Conservation (phyloP, 108 stramenopile genomes). For the Cyclotella baltica region DNA sequence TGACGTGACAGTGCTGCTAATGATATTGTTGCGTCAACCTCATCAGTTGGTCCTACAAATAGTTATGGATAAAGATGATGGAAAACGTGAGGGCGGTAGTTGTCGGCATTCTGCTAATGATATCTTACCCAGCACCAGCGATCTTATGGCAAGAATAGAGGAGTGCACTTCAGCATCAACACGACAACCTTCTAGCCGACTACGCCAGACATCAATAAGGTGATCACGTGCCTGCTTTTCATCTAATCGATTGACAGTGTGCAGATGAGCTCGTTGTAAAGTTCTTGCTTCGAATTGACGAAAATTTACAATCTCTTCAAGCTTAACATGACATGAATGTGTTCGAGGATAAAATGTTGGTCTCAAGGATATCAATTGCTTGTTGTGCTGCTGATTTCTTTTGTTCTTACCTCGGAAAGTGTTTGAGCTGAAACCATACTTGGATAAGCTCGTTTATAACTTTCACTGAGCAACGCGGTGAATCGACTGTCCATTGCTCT, state of each 20-base stretch:
- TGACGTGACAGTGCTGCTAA: constrained; percentile 92
- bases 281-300: constrained; percentile 70
- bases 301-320: constrained; percentile 96
- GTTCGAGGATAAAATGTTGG: background rate
- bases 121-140: constrained; percentile 66
- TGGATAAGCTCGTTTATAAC: constrained; percentile 89
- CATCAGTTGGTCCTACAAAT: constrained; percentile 84
- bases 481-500: constrained; percentile 91
- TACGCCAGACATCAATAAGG: constrained; percentile 82
- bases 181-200: constrained; percentile 84
- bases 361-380: background rate
- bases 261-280: constrained; percentile 43
- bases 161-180: constrained; percentile 90
- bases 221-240: constrained; percentile 62
- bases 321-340: constrained; percentile 22
- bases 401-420: constrained; percentile 27
- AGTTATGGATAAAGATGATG: background rate
- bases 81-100: background rate
- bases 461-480: constrained; percentile 93
- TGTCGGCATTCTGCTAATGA: background rate
- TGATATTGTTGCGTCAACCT: constrained; percentile 92
- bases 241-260: constrained; percentile 65
- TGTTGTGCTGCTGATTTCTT: constrained; percentile 39
- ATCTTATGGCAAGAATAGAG: constrained; percentile 90
- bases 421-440: constrained; percentile 94